A percentile compares a stretch with the other conserved stretches of the same genome.
Conservation (phyloP, 140 eudicot species). For the Senecio squalidus region DNA sequence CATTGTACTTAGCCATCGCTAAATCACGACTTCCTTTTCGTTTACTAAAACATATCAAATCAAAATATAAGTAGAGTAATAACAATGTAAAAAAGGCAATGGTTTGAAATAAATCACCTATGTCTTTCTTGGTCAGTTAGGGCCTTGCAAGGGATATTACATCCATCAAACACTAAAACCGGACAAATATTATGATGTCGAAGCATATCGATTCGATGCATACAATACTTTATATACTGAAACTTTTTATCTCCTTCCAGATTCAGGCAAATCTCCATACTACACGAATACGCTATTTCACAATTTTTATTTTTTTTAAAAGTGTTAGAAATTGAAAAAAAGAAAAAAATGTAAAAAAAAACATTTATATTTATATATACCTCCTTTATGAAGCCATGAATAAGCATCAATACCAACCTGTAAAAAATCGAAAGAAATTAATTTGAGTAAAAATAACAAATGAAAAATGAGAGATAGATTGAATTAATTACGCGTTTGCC, state of each 20-base stretch:
- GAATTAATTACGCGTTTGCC: conserved; percentile 51
- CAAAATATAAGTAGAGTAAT: not conserved
- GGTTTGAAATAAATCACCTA: conserved; percentile 25
- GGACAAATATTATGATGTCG: conserved; percentile 69
- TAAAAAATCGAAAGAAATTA: not conserved
- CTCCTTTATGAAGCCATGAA: conserved; percentile 99
- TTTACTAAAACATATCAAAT: conserved; percentile 34
- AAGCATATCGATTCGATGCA: conserved; percentile 75
- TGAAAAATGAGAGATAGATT: not conserved
- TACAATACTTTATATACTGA: conserved; percentile 65
- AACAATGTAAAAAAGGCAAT: not conserved
- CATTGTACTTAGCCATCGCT: conserved; percentile 71
- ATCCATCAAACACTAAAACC: conserved; percentile 84
- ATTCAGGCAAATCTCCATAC: conserved; percentile 75
- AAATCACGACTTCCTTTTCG: conserved; percentile 56
- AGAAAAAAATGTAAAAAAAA: not conserved
- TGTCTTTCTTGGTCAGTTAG: conserved; percentile 56
- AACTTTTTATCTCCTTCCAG: conserved; percentile 71
- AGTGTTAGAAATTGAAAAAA: not conserved
- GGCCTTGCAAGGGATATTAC: conserved; percentile 67
- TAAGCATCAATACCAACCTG: conserved; percentile 95
- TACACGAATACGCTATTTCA: conserved; percentile 78
- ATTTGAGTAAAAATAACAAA: not conserved
- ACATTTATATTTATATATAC: conserved; percentile 18
- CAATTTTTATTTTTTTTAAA: too few species aligned